Base-by-base conservation (phyloP, 768 basidiomycete species). In the Mycena venus region DNA sequence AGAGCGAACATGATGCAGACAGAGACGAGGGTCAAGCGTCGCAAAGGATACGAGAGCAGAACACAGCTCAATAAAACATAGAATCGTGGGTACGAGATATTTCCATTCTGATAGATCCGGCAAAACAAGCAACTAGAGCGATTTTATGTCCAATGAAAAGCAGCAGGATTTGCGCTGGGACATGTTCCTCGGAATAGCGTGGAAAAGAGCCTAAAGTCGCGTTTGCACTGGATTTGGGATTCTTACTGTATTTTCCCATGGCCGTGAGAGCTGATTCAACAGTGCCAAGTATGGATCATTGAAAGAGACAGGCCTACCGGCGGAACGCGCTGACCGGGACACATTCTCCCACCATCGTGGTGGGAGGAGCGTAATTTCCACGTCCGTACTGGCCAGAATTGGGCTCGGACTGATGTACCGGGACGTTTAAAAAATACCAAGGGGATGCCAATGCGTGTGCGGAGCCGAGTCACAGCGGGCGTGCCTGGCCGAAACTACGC, bases 1-100 rank as follows among this genome's bases (percentile, higher is more conserved):
- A 82, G 77, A 31, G 73, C 74, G 70, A 85, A 75, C 84, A 85
- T 84, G 42, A 62, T 78, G 68, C 21, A 38, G 36, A 42, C 21
- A 58, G 49, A 55, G 21, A 49, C 29, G 63, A 32, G 53, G 49
- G 58, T 62, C 34, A 44, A 36, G 27, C 36, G 29, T 42, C 60
- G 59, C 53, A 58, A 49, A 14, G 2, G 23, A 23, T 14, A 9
- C 23, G 12, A 29, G 34, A 42, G 12, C 56, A 70, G 19, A 40
- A 29, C 61, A 10, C 25, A 11, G 25, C 51, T 8, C 14, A 55
- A 69, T 70, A 69, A 69, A 56, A 70, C 17, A 62, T 17, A 61
- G 31, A 69, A 0, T 70, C 68, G 68, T 74, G 73, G 63, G 73
- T 65, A 55, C 17, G 23, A 60, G 44, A 70, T 64, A 69, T n/a